Evolutionary conservation across 768 basidiomycete species (phyloP), one percentile per base, ranked within the genome.

Genomic region (Auriscalpium orientale): DNA sequence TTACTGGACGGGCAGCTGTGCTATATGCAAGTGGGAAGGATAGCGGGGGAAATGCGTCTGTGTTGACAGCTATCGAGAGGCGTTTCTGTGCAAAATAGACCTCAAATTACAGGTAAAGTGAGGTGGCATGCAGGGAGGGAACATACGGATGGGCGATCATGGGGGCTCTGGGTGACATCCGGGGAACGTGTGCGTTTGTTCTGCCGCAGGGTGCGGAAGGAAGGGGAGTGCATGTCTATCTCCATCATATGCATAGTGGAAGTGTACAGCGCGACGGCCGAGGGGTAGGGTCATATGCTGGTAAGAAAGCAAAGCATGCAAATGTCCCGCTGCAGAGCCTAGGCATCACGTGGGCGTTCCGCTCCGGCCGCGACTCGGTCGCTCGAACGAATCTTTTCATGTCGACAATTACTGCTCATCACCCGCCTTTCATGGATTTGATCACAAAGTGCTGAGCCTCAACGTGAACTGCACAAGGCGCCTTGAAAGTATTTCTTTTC

Each of bases 41-140:
- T 18, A 58, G 37, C 13, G 59, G 57, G 10, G 55, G 35, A 16
- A 59, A 56, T 35, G 62, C 44, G 22, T 58, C 49, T 16, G 62
- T 66, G 38, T 66, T 67, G 11, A 74, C 66, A 43, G 72, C 73
- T 36, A 85, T 68, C 1, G 75, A 76, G 20, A 71, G 70, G 20
- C 85, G 82, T 79, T 88, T 88, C 87, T 87, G 55, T 21, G 20
- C 9, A 46, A 15, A 56, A 47, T 53, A 2, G 38, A 12, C 28
- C 47, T 18, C 11, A 48, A 12, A 56, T 47, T 54, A 55, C 55
- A 53, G 46, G 36, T 18, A 43, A 53, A 45, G 22, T 13, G 37
- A 40, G 36, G 22, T 43, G 34, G 49, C 38, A 65, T 76, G 59
- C 69, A 89, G 87, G 20, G 75, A 63, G 49, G 28, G 28, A 28